Percentiles rank a stretch among this genome's conserved stretches.
Conservation (phyloP, 2,329 filamentous ascomycete species). For the Diaporthe citri region DNA sequence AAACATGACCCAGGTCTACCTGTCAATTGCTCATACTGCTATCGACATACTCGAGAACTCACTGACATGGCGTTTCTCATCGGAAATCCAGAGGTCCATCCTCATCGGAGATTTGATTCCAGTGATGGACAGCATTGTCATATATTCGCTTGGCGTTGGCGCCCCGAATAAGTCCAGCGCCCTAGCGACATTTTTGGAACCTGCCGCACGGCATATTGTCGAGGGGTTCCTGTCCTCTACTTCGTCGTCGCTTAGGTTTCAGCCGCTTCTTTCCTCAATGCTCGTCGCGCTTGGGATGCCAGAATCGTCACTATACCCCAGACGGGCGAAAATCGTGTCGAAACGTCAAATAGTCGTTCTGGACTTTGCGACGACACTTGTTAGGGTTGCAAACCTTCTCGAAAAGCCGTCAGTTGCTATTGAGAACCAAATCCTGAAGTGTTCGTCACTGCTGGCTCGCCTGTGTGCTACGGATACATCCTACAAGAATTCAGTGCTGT, state of each 20-base stretch:
- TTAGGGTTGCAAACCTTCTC: constrained; percentile 77
- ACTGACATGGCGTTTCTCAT: constrained; percentile 85
- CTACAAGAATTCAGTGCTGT: constrained; percentile 75
- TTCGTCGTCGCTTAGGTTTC: constrained; percentile 78
- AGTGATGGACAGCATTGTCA: constrained; percentile 78
- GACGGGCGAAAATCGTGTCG: constrained; percentile 66
- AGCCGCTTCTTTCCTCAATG: constrained; percentile 80
- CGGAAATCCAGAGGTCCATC: constrained; percentile 74
- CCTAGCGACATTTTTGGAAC: constrained; percentile 73
- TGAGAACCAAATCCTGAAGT: constrained; percentile 85
- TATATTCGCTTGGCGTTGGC: constrained; percentile 81
- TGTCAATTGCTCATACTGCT: constrained; percentile 79
- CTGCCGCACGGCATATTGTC: constrained; percentile 81
- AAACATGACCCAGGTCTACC: constrained; percentile 77
- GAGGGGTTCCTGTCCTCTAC: constrained; percentile 81
- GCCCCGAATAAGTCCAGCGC: constrained; percentile 32
- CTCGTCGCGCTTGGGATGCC: constrained; percentile 71
- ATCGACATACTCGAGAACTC: constrained; percentile 90
- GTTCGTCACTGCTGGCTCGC: constrained; percentile 80
- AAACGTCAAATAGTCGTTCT: constrained; percentile 75
- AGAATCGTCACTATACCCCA: constrained; percentile 72
- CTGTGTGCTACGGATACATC: constrained; percentile 78
- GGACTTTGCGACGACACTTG: constrained; percentile 74
- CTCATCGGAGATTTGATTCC: constrained; percentile 77
- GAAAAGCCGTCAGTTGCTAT: constrained; percentile 74